Evolutionary conservation across 140 eudicot genomes (phyloP).

Genomic region (Stevia rebaudiana): DNA sequence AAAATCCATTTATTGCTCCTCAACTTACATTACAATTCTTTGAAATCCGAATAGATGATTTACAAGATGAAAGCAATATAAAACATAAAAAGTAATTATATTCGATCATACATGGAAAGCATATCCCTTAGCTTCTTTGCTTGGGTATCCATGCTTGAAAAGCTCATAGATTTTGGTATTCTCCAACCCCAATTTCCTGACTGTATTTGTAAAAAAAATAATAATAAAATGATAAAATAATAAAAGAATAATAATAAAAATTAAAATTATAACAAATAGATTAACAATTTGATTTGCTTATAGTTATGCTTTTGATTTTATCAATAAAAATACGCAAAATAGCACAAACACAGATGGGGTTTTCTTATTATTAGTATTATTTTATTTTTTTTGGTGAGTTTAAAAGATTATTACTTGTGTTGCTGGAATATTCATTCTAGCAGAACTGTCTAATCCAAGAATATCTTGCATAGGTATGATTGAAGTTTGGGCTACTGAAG

Average conservation of each 20-base stretch:
- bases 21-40: slow-evolving; percentile 3
- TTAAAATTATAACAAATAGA: neutral
- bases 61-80: neutral
- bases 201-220: slow-evolving; percentile 25
- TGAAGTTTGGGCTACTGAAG: slow-evolving; percentile 81
- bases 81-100: slow-evolving; percentile 25
- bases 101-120: slow-evolving; percentile 69
- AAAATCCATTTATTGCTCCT: neutral
- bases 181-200: slow-evolving; percentile 99
- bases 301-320: no score
- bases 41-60: slow-evolving; percentile 5
- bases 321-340: neutral
- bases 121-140: slow-evolving; percentile 62
- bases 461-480: slow-evolving; percentile 96
- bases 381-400: no score
- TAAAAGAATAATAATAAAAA: no score
- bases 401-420: slow-evolving; percentile 57
- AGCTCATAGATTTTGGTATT: slow-evolving; percentile 58
- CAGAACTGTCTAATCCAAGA: slow-evolving; percentile 81
- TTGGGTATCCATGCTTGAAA: slow-evolving; percentile 57
- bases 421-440: slow-evolving; percentile 98
- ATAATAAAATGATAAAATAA: no score
- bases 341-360: neutral
- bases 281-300: neutral
- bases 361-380: no score